Evolutionary conservation across 2,329 filamentous ascomycete genomes (phyloP).

Genomic region (Exophiala phaeomuriformis): DNA sequence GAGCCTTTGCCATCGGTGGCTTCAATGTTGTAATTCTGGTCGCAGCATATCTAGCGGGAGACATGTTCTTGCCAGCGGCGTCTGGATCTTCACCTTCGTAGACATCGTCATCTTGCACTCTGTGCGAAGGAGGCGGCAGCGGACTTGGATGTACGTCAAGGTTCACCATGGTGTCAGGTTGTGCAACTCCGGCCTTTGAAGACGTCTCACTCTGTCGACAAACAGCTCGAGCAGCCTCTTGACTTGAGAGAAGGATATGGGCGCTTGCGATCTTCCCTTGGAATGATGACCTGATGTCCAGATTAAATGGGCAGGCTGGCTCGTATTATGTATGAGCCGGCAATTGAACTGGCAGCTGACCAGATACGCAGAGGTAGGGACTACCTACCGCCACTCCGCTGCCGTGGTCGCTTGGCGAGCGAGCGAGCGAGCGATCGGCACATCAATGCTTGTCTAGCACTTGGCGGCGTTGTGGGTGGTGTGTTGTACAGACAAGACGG

Average conservation of each 20-base stretch:
- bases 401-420: not conserved
- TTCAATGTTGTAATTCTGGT: conserved; percentile 49
- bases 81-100: conserved; percentile 3
- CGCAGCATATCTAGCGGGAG: conserved; percentile 43
- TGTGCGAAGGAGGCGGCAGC: not conserved
- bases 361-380: not conserved
- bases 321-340: too few species aligned
- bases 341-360: not conserved
- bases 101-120: conserved; percentile 3
- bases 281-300: too few species aligned
- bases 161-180: conserved; percentile 13
- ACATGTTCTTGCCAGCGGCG: conserved; percentile 29
- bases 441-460: not conserved
- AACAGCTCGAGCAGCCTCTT: too few species aligned
- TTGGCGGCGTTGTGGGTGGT: not conserved
- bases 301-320: too few species aligned
- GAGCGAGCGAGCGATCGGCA: conserved; percentile 7
- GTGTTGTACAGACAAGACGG: not conserved
- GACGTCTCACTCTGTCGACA: not conserved
- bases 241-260: too few species aligned
- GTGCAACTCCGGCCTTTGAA: not conserved
- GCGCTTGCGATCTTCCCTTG: too few species aligned
- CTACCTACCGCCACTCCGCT: not conserved
- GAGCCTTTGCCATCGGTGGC: conserved; percentile 33
- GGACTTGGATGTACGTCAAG: conserved; percentile 12